Evolutionary conservation across 2,329 filamentous ascomycete genomes (phyloP).

Genomic region (Sporothrix inflata): DNA sequence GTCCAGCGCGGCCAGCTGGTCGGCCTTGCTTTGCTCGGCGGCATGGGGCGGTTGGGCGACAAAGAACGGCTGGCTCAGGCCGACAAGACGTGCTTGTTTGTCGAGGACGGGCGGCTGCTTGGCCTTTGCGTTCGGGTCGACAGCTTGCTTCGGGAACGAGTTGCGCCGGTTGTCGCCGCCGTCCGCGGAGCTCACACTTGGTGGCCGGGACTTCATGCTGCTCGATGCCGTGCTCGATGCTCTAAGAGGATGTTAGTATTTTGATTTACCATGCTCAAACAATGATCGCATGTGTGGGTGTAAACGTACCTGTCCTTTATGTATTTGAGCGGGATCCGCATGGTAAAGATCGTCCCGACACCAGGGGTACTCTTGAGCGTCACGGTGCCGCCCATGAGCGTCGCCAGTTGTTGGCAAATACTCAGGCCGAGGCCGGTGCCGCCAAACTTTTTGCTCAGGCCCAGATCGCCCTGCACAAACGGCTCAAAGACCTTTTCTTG

Average conservation of each 20-base stretch:
- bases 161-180: slow-evolving; percentile 43
- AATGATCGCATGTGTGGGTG: too few relatives aligned
- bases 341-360: slow-evolving; percentile 77
- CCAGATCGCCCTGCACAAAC: slow-evolving; percentile 90
- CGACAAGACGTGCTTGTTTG: slow-evolving; percentile 76
- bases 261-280: too few relatives aligned
- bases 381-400: slow-evolving; percentile 80
- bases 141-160: slow-evolving; percentile 37
- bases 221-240: slow-evolving; percentile 59
- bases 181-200: slow-evolving; percentile 51
- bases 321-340: slow-evolving; percentile 80
- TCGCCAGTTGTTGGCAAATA: slow-evolving; percentile 85
- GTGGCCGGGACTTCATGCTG: slow-evolving; percentile 54
- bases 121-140: slow-evolving; percentile 33
- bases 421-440: slow-evolving; percentile 86
- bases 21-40: slow-evolving; percentile 50
- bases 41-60: slow-evolving; percentile 45
- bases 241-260: slow-evolving; percentile 33
- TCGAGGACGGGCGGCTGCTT: slow-evolving; percentile 54
- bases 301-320: slow-evolving; percentile 56
- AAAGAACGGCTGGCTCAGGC: slow-evolving; percentile 83
- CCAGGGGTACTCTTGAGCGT: slow-evolving; percentile 71
- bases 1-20: slow-evolving; percentile 68
- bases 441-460: slow-evolving; percentile 85
- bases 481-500: slow-evolving; percentile 88